Base-by-base conservation (phyloP, 2,329 filamentous ascomycete genomes). In the Thelonectria blattea region DNA sequence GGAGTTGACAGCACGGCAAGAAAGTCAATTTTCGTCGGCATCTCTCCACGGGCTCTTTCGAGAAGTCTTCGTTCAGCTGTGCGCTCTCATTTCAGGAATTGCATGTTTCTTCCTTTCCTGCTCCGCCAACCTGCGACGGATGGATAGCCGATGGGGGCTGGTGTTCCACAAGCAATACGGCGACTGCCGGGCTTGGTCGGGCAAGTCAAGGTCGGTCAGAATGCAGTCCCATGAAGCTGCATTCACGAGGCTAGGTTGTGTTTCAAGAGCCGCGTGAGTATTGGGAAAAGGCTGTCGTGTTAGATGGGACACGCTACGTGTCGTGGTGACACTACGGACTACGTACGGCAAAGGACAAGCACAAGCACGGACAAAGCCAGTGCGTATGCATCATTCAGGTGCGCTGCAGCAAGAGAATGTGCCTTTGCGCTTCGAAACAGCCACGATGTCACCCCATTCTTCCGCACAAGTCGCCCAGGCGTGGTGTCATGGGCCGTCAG, bases 341-440 rank as follows among this genome's bases (percentile, higher is more conserved):
- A 46, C 30, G 12, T 15, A 34, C 4, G 32, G 22, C 10, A 37
- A 37, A 39, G 37, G 27, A 56, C 24, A 47, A 47, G 34, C 27
- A 32, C 52, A 52, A 61, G 65, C 64, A 68, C 66, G 63, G 66
- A 67, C 66, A 22, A 54, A 54, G 48, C 43, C 45, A 58, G 46
- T 58, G 62, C 62, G 58, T 64, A 65, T 57, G 49, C 59, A 65
- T 63, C 34, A 58, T 60, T 66, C 60, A 55, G 55, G 58, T 47
- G 48, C 53, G 63, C 65, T 63, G 57, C 60, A 55, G 27, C 27
- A 55, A 46, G 39, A 14, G 15, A 52, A 54, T 51, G 52, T 62
- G 56, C 60, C 56, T 50, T 59, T 41, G 42, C 20, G 30, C 48
- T 39, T 56, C 42, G 17, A 47, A 52, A 34, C 56, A 30, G 34